Evolutionary conservation across 108 stramenopile species (phyloP).

Genomic region (Cyclotella kingstonii): DNA sequence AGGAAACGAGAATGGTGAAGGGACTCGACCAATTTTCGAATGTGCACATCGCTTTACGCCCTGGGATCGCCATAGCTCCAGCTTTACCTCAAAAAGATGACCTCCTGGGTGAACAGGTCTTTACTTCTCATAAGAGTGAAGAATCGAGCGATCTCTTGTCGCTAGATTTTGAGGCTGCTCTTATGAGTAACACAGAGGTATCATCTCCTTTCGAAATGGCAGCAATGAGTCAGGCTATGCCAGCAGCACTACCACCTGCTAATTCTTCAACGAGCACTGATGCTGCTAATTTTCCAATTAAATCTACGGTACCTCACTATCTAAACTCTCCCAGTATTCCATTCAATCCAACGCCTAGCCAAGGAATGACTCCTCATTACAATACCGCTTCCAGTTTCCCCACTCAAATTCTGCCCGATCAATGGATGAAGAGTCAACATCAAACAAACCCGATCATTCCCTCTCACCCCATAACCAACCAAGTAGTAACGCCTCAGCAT

Average conservation of each 20-base stretch:
- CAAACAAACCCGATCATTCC: not conserved
- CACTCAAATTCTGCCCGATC: no score
- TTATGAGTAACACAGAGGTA: not conserved
- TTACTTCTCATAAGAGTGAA: not conserved
- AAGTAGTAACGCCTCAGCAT: no score
- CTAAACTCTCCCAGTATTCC: no score
- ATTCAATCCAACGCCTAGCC: no score
- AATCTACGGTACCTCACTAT: constrained; percentile 1
- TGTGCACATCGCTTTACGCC: constrained; percentile 36
- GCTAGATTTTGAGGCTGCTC: constrained; percentile 8
- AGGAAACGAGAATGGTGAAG: constrained; percentile 35
- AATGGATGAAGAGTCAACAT: not conserved
- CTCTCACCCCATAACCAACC: no score
- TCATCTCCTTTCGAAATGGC: constrained; percentile 18
- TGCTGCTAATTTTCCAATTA: not conserved
- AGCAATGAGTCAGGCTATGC: constrained; percentile 9
- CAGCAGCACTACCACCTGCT: no score
- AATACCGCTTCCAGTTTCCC: no score
- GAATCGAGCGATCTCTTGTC: constrained; percentile 20
- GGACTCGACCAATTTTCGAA: constrained; percentile 26
- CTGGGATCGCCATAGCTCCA: constrained; percentile 35
- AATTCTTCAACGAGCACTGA: not conserved
- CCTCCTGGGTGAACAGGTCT: constrained; percentile 17
- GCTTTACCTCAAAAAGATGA: constrained; percentile 21
- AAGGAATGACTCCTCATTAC: no score